Base-by-base conservation (phyloP, 2,329 filamentous ascomycete species). In the Trichoderma pleuroti region DNA sequence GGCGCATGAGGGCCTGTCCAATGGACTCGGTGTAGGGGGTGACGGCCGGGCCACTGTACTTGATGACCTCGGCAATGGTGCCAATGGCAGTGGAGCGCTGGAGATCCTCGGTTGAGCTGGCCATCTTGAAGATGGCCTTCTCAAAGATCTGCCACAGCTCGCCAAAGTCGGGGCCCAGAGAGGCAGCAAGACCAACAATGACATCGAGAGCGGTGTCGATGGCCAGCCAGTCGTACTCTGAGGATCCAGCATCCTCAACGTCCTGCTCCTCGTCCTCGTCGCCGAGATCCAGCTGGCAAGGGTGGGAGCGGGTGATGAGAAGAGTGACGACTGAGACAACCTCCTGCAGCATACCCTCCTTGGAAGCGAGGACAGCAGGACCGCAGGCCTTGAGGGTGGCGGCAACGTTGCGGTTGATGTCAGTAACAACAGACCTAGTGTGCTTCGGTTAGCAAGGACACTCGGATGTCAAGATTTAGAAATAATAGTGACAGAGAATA, bases 131-230 rank as follows among this genome's bases (percentile, higher is more conserved):
- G 75, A 98, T 87, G 46, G 92, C 92, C 86, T 96, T 95, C 85
- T 97, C 93, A 75, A 98, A 97, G 76, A 97, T 90, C 86, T 97
- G 97, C 93, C 94, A 98, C 73, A 98, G 86, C 84, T 97, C 92
- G 70, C 87, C 87, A 77, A 98, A 98, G 75, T 90, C 89, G 26
- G 87, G 81, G 49, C 96, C 96, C 16, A 98, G 89, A 36, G 93
- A 93, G 60, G 90, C 89, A 24, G 94, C 91, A 52, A 98, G 88
- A 46, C 93, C 93, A 65, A 93, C 93, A 64, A 98, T 86, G 60
- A 97, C 93, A 74, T 98, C 96, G 69, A 98, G 88, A 42, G 93
- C 94, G 11, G 94, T 97, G 83, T 99, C 96, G 68, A 98, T 92
- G 65, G 97, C 91, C 21, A 98, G 88, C 96, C 96, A 98, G 84